These are phyloP conservation scores for Exophiala oligosperma DNA, from an alignment of 2,329 filamentous ascomycete species.

Conservation along the genomic window DNA sequence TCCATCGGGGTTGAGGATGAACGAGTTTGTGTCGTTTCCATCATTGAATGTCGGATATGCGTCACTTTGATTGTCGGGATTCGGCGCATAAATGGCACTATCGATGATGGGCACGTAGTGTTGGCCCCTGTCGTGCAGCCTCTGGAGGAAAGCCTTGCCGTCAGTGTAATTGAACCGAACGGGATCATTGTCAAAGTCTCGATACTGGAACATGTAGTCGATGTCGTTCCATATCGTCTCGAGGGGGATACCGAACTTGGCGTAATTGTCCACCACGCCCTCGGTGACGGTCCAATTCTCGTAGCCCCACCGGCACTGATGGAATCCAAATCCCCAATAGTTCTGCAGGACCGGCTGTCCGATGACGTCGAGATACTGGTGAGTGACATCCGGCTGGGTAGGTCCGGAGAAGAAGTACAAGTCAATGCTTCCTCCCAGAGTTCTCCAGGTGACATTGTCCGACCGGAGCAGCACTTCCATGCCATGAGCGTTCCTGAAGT, in stretches of 20 bases:
- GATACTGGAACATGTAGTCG: slow-evolving; percentile 61
- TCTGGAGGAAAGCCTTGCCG: slow-evolving; percentile 53
- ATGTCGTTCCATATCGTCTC: slow-evolving; percentile 48
- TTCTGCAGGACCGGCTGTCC: slow-evolving; percentile 76
- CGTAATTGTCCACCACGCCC: slow-evolving; percentile 56
- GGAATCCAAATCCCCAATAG: slow-evolving; percentile 79
- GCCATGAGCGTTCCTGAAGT: slow-evolving; percentile 72
- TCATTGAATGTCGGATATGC: slow-evolving; percentile 55
- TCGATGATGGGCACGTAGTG: slow-evolving; percentile 64
- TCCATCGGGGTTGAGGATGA: slow-evolving; percentile 56
- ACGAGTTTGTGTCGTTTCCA: slow-evolving; percentile 51
- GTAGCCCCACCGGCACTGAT: slow-evolving; percentile 85
- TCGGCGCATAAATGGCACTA: slow-evolving; percentile 68
- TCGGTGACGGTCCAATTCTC: slow-evolving; percentile 64
- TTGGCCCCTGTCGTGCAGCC: slow-evolving; percentile 55
- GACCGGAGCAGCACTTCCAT: slow-evolving; percentile 69
- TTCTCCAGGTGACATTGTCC: slow-evolving; percentile 68
- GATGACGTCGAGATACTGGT: slow-evolving; percentile 68
- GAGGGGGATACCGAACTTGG: slow-evolving; percentile 57
- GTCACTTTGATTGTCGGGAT: slow-evolving; percentile 67
- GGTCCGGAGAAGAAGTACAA: slow-evolving; percentile 78
- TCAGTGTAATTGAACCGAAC: slow-evolving; percentile 52
- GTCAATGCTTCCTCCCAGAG: slow-evolving; percentile 74
- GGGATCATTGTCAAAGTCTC: slow-evolving; percentile 59
- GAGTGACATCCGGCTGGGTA: slow-evolving; percentile 65